These are phyloP conservation scores for Ciborinia camelliae DNA, from an alignment of 2,329 filamentous ascomycete genomes.

Conservation along the genomic window DNA sequence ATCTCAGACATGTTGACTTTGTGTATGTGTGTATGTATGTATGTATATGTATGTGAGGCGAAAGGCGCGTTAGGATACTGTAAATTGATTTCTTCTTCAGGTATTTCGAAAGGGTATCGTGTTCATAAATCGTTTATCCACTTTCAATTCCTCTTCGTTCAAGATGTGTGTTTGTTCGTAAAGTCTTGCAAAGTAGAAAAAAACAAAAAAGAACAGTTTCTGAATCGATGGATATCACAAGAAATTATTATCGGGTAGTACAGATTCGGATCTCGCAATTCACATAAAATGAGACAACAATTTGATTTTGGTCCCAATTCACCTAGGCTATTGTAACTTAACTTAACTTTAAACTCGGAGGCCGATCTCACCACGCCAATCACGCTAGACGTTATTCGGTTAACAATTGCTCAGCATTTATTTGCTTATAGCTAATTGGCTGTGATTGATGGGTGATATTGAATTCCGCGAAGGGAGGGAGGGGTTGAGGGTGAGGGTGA, in stretches of 20 bases:
- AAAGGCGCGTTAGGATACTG: neutral
- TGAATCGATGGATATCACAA: no score
- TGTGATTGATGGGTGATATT: neutral
- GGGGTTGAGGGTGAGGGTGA: neutral
- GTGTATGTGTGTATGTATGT: constrained; percentile 25
- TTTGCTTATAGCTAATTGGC: neutral
- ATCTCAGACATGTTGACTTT: constrained; percentile 42
- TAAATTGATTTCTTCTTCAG: constrained; percentile 2
- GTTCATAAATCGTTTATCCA: neutral
- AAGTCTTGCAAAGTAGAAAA: no score
- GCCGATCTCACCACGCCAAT: neutral
- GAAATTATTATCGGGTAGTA: neutral
- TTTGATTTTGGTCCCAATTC: no score
- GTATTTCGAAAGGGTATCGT: neutral
- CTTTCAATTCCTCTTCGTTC: neutral
- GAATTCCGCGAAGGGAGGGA: neutral
- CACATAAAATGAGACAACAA: constrained; percentile 5
- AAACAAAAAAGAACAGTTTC: no score
- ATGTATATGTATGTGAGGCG: no score
- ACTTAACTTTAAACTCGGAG: constrained; percentile 10
- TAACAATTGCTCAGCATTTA: constrained; percentile 1
- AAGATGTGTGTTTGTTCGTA: neutral
- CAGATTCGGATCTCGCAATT: neutral
- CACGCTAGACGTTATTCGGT: neutral
- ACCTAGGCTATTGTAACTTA: neutral